Percentiles rank a stretch among this genome's conserved stretches.
Conservation (phyloP, 345 rosid species). For the Barbarea vulgaris region DNA sequence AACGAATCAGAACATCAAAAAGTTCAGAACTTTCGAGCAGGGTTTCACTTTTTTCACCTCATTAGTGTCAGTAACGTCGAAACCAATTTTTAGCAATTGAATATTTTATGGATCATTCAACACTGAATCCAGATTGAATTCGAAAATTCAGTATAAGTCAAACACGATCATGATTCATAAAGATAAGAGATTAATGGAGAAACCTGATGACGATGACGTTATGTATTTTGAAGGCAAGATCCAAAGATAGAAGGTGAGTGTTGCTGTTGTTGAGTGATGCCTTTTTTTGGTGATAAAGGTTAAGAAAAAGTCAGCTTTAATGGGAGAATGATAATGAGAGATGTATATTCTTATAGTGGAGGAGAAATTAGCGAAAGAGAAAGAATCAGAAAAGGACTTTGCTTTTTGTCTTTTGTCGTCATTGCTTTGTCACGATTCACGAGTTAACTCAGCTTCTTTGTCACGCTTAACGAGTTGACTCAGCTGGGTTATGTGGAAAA, state of each 20-base stretch:
- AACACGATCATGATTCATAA: not conserved
- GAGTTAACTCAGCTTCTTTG: not conserved
- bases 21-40: not conserved
- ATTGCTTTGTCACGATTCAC: conserved; percentile 23
- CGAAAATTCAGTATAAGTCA: not conserved
- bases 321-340: not conserved
- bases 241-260: not conserved
- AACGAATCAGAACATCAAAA: conserved; percentile 4
- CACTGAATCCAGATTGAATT: not conserved
- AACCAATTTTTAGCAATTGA: not conserved
- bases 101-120: not conserved
- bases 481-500: not conserved
- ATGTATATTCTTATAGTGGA: not conserved
- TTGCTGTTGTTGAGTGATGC: conserved; percentile 16
- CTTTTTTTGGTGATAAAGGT: not conserved
- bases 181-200: not conserved
- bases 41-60: not conserved
- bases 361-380: not conserved
- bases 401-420: conserved; percentile 24
- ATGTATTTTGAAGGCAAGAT: not conserved
- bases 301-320: not conserved
- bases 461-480: conserved; percentile 11
- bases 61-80: not conserved
- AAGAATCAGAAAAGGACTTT: conserved; percentile 14
- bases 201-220: conserved; percentile 14